phyloP scores from a whole-genome alignment of 2,329 filamentous ascomycete genomes.

The Waltergamsia citrina region DNA sequence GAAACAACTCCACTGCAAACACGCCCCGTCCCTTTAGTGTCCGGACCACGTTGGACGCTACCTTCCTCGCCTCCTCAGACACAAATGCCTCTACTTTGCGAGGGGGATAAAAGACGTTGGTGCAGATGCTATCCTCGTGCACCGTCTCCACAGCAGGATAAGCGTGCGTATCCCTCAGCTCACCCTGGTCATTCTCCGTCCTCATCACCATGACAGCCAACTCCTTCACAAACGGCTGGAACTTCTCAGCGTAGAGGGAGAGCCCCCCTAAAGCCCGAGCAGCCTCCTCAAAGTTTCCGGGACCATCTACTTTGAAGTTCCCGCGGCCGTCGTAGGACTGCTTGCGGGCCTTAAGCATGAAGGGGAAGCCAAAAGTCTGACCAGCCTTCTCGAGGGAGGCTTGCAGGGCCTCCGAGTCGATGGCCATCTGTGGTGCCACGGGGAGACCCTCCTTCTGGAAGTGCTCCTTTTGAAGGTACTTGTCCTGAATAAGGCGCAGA shows the following conservation, averaged over 20 bases:
- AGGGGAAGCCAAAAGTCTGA: constrained; percentile 63
- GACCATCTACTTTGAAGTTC: constrained; percentile 41
- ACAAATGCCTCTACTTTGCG: constrained; percentile 54
- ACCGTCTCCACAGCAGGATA: constrained; percentile 92
- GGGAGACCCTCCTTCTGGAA: constrained; percentile 58
- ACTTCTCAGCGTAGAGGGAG: constrained; percentile 82
- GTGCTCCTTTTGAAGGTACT: constrained; percentile 82
- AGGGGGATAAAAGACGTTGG: constrained; percentile 80
- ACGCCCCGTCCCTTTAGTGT: constrained; percentile 83
- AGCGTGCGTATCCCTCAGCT: constrained; percentile 45
- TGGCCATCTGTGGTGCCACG: constrained; percentile 59
- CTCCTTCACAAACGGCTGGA: constrained; percentile 77
- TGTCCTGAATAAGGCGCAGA: constrained; percentile 84
- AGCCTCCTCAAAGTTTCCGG: constrained; percentile 48
- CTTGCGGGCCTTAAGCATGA: constrained; percentile 87
- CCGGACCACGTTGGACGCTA: constrained; percentile 71
- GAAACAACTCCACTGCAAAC: constrained; percentile 95
- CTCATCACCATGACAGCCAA: constrained; percentile 92
- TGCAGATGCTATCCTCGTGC: constrained; percentile 93
- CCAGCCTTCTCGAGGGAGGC: constrained; percentile 53
- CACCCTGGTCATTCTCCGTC: constrained; percentile 57
- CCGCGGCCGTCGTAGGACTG: constrained; percentile 88
- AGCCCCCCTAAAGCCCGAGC: constrained; percentile 59
- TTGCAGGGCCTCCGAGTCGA: constrained; percentile 40
- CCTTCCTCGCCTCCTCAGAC: constrained; percentile 57